Percentiles rank a stretch among this genome's conserved stretches.
Evolutionary conservation across 2,329 filamentous ascomycete genomes (phyloP).

Genomic region (Capronia americana): DNA sequence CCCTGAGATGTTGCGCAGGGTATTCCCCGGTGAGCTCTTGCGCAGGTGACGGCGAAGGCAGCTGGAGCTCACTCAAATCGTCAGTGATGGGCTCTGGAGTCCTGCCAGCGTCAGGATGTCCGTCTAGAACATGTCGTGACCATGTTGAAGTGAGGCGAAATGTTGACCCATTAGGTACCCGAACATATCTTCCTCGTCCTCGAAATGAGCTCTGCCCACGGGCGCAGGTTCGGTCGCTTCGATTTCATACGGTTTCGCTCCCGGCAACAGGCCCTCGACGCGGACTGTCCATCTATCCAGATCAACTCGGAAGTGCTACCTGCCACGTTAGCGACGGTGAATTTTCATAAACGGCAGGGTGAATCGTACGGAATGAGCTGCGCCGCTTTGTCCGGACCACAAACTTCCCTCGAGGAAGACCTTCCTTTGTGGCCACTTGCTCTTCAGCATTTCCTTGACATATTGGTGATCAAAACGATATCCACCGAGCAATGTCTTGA

Average conservation of each 20-base stretch:
- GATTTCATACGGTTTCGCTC: not conserved
- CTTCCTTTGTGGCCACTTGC: not conserved
- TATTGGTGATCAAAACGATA: constrained; percentile 22
- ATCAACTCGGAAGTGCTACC: constrained; percentile 9
- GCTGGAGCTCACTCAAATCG: not conserved
- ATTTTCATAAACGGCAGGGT: not conserved
- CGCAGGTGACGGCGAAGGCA: not conserved
- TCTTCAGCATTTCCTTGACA: constrained; percentile 13
- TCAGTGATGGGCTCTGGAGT: not conserved
- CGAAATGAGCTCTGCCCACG: not conserved
- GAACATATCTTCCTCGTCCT: constrained; percentile 18
- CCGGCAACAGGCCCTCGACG: constrained; percentile 9
- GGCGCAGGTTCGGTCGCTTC: constrained; percentile 7
- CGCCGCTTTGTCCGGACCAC: not conserved
- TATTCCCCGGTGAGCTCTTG: not conserved
- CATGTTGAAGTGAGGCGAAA: constrained; percentile 1
- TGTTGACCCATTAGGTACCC: constrained; percentile 12
- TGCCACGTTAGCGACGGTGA: not conserved
- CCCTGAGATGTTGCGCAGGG: not conserved
- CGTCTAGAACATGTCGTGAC: not conserved
- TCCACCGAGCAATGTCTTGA: constrained; percentile 11
- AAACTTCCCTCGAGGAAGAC: constrained; percentile 10
- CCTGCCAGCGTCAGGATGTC: not conserved
- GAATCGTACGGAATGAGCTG: constrained; percentile 11
- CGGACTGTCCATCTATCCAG: constrained; percentile 17